These are phyloP conservation scores for Noccaea caerulescens DNA, from an alignment of 345 rosid genomes.

Conservation along the genomic window DNA sequence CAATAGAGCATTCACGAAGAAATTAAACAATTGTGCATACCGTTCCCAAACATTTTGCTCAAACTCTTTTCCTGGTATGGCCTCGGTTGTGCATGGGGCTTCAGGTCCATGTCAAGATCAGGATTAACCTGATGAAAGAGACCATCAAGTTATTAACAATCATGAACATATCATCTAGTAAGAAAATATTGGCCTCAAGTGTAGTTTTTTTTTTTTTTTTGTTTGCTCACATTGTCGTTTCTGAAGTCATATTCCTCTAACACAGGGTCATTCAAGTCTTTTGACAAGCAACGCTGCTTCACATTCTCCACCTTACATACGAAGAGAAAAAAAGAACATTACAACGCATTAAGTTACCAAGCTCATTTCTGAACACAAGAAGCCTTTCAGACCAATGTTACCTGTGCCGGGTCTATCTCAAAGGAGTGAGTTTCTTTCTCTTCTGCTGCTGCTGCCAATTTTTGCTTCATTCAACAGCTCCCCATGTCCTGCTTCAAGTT, in stretches of 20 bases:
- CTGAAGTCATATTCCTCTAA: slow-evolving; percentile 96
- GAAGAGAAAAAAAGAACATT: slow-evolving; percentile 26
- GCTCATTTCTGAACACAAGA: background rate
- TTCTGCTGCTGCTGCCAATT: slow-evolving; percentile 90
- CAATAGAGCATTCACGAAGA: too few relatives aligned
- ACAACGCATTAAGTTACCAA: background rate
- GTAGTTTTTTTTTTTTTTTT: background rate
- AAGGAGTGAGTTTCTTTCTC: slow-evolving; percentile 93
- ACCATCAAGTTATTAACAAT: slow-evolving; percentile 28
- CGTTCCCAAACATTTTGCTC: slow-evolving; percentile 99
- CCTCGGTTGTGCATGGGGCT: slow-evolving; percentile 94
- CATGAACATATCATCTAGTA: slow-evolving; percentile 21
- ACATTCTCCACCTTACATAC: slow-evolving; percentile 90
- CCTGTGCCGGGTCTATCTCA: slow-evolving; percentile 93
- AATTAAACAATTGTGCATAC: slow-evolving; percentile 38
- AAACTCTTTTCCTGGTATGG: slow-evolving; percentile 97
- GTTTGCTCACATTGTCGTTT: slow-evolving; percentile 77
- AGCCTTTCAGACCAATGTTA: slow-evolving; percentile 20
- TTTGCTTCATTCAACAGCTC: slow-evolving; percentile 86
- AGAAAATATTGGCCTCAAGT: background rate
- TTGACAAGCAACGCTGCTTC: slow-evolving; percentile 97
- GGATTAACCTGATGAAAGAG: slow-evolving; percentile 80
- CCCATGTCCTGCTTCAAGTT: slow-evolving; percentile 60
- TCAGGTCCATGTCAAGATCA: slow-evolving; percentile 87
- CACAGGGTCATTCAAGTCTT: slow-evolving; percentile 97